Evolutionary conservation across 2,329 filamentous ascomycete genomes (phyloP), one percentile per base, ranked within the genome.

Genomic region (Pyrenophora teres): DNA sequence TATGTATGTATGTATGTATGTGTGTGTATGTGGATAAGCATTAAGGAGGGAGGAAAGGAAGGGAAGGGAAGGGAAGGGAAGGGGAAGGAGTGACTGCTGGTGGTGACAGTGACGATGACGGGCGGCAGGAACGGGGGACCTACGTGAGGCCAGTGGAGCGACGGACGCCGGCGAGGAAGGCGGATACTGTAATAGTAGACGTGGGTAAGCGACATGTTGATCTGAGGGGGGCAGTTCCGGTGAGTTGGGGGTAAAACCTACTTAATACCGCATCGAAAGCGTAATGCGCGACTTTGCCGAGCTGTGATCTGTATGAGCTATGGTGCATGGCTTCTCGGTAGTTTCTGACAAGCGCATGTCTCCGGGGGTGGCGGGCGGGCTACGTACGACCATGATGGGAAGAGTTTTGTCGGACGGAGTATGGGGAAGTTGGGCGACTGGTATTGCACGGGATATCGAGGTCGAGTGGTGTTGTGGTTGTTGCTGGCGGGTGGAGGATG

Each of bases 131-230:
- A 30, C 10, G 23, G 50, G 38, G 52, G 48, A 71, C 90, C 84
- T 89, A 99, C 94, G 92, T 97, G 78, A 99, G 83, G 70, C 94
- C 94, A 56, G 94, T 97, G 60, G 93, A 97, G 66, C 94, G 91
- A 80, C 96, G 95, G 81, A 99, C 92, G 69, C 94, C 94, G 33
- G 94, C 94, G 63, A 99, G 87, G 75, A 97, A 93, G 59, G 94
- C 90, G 69, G 94, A 99, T 75, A 99, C 90, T 95, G 62, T 3
- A 40, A 18, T 30, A 9, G 27, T 30, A 9, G 10, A 30, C 27
- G 3, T 25, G 30, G 49, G 56, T 68, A 36, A 68, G 67, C 48
- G 33, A 31, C 10, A 50, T 37, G 9, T 19, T 12, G 23, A 25
- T 25, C 23, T 8, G 9, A 15, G 40, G 42, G 38, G 46, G 32